A percentile compares a stretch with the other conserved stretches of the same genome.
Evolutionary conservation across 2,329 filamentous ascomycete genomes (phyloP).

Genomic region (Aspergillus brunneoviolaceus): DNA sequence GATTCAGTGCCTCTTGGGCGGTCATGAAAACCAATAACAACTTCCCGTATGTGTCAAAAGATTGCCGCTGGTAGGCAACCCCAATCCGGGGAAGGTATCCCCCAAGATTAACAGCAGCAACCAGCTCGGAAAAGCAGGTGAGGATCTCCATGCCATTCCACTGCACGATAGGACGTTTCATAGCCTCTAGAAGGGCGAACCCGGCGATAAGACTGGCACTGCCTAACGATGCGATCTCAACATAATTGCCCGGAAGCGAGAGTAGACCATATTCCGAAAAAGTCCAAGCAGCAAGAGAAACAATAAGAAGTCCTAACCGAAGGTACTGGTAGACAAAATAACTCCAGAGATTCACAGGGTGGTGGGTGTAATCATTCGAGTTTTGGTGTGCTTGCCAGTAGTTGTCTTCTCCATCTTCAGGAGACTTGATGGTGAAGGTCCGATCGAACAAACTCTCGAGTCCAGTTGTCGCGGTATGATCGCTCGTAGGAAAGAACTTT

Average conservation of each 20-base stretch:
- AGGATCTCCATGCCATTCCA: slow-evolving; percentile 43
- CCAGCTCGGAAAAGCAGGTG: slow-evolving; percentile 38
- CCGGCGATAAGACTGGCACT: slow-evolving; percentile 42
- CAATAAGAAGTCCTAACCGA: slow-evolving; percentile 30
- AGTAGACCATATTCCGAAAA: slow-evolving; percentile 33
- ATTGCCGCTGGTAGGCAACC: slow-evolving; percentile 30
- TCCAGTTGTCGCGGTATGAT: slow-evolving; percentile 45
- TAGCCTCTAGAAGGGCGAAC: slow-evolving; percentile 39
- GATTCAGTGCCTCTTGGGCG: slow-evolving; percentile 37
- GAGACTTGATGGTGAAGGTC: slow-evolving; percentile 42
- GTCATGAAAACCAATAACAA: slow-evolving; percentile 40
- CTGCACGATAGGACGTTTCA: slow-evolving; percentile 37
- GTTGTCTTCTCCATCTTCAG: slow-evolving; percentile 27
- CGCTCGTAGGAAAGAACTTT: slow-evolving; percentile 46
- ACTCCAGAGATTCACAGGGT: slow-evolving; percentile 14
- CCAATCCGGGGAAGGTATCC: slow-evolving; percentile 30
- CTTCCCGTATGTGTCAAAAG: slow-evolving; percentile 42
- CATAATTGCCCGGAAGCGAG: slow-evolving; percentile 36
- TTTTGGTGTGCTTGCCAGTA: slow-evolving; percentile 20
- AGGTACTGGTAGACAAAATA: slow-evolving; percentile 30
- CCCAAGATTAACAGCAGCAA: slow-evolving; percentile 40
- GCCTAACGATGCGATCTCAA: slow-evolving; percentile 40
- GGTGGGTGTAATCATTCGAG: slow-evolving; percentile 5
- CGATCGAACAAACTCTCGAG: slow-evolving; percentile 48
- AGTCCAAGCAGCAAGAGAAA: slow-evolving; percentile 34